Base-by-base conservation (phyloP, 1,284 basidiomycete species). In the Malassezia sp. region DNA sequence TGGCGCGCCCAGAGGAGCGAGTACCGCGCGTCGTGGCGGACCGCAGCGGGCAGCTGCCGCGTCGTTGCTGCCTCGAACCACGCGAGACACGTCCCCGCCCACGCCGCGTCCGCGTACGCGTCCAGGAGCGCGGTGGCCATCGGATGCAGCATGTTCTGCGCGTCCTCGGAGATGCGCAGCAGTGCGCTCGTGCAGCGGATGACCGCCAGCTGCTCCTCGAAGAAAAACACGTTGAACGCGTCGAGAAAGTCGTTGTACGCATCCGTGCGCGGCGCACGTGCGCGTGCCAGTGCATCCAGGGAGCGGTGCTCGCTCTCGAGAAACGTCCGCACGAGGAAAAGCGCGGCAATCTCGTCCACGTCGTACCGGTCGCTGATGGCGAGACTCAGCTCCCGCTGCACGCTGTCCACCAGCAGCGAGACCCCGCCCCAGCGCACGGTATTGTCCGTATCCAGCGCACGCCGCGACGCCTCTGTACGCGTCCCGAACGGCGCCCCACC, bases 1-100 rank as follows among this genome's bases (percentile, higher is more conserved):
- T 86, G 85, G 67, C 84, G 86, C 15, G 80, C 82, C 81, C 84
- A 85, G 29, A 75, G 73, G 3, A 80, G 75, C 2, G 82, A 80
- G 21, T 77, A 75, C 45, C 75, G 75, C 1, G 82, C 79, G 42
- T 83, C 77, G 9, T 73, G 70, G 12, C 71, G 73, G 26, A 79
- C 71, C 2, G 70, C 66, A 24, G 74, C 73, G 0, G 83, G 81
- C 12, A 85, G 70, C 4, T 46, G 28, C 20, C 38, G 32, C 5
- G 38, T 28, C 4, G 76, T 77, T 61, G 80, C 82, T 1, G 42
- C 23, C 27, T 50, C 47, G 27, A 73, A 65, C 56, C 81, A 79
- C 3, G 71, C 57, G 24, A 86, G 66, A 38, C 86, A 72, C 3
- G 71, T 69, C 38, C 75, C 60, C 2, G 77, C 78, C 59, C 84